Conservation (phyloP, 768 basidiomycete species). For the Macrolepiota albuminosa region DNA sequence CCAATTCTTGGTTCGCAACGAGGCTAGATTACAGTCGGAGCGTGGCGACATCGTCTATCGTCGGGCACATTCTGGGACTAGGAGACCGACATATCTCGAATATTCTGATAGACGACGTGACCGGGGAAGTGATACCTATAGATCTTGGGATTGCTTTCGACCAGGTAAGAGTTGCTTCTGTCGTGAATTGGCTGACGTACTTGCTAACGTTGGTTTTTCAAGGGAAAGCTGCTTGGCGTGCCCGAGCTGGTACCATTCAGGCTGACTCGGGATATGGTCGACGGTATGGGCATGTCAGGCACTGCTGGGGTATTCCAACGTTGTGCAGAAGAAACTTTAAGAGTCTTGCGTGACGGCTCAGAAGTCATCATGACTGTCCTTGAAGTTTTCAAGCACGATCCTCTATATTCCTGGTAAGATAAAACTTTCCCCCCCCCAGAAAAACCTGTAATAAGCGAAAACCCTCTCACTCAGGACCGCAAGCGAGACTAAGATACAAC, state of each 20-base stretch:
- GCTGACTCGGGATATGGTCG: slow-evolving; percentile 89
- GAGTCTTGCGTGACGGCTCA: slow-evolving; percentile 81
- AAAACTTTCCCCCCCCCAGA: neutral
- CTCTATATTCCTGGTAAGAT: slow-evolving; percentile 81
- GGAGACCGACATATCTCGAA: slow-evolving; percentile 93
- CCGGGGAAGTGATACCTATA: slow-evolving; percentile 91
- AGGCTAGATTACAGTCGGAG: slow-evolving; percentile 87
- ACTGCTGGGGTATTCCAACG: slow-evolving; percentile 93
- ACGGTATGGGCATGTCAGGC: slow-evolving; percentile 88
- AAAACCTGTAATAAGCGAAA: neutral
- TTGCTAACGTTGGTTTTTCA: slow-evolving; percentile 5
- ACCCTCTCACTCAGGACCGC: slow-evolving; percentile 53
- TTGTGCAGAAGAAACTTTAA: slow-evolving; percentile 91
- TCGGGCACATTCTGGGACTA: slow-evolving; percentile 87
- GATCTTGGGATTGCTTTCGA: slow-evolving; percentile 97
- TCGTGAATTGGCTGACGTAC: neutral
- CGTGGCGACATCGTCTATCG: slow-evolving; percentile 90
- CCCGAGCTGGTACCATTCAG: slow-evolving; percentile 95
- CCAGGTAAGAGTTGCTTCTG: slow-evolving; percentile 46
- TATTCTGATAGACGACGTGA: slow-evolving; percentile 78
- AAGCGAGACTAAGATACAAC: slow-evolving; percentile 69
- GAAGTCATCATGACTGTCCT: slow-evolving; percentile 91
- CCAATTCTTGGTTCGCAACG: slow-evolving; percentile 90
- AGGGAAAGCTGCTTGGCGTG: slow-evolving; percentile 77
- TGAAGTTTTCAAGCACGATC: slow-evolving; percentile 96